Evolutionary conservation across 352 stramenopile species (phyloP).

Genomic region (Globisporangium paddicum): DNA sequence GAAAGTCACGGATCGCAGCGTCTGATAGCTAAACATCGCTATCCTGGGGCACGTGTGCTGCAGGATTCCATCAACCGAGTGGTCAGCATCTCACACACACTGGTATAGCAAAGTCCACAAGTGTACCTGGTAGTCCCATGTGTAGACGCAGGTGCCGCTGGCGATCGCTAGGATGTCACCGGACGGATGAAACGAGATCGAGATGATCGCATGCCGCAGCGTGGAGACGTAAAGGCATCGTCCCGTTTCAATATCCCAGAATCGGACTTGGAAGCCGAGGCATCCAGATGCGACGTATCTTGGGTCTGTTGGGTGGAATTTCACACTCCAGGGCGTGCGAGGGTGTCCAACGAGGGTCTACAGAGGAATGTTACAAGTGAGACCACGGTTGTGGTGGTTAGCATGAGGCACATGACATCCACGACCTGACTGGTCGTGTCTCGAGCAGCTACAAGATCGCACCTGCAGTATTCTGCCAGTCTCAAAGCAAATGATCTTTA

Average conservation of each 20-base stretch:
- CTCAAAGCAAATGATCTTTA: constrained; percentile 96
- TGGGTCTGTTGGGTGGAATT: constrained; percentile 95
- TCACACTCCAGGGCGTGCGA: constrained; percentile 96
- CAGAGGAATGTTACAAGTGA: not conserved
- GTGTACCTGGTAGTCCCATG: constrained; percentile 93
- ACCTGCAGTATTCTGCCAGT: constrained; percentile 85
- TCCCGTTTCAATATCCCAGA: constrained; percentile 87
- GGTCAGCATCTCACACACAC: not conserved
- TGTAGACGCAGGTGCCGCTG: constrained; percentile 92
- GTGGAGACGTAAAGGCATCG: constrained; percentile 93
- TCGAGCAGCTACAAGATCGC: not conserved
- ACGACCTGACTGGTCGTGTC: not conserved
- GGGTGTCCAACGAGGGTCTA: constrained; percentile 83
- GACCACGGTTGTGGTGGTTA: not conserved
- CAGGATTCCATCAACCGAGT: not conserved
- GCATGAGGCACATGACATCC: not conserved
- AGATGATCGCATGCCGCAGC: constrained; percentile 95
- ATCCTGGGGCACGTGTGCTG: constrained; percentile 81
- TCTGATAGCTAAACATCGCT: constrained; percentile 88
- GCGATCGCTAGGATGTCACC: constrained; percentile 94
- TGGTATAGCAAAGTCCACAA: too few relatives aligned
- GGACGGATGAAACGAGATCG: constrained; percentile 94
- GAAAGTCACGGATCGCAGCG: constrained; percentile 93
- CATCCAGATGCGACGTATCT: constrained; percentile 96
- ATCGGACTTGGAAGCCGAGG: constrained; percentile 94